A percentile compares a stretch with the other conserved stretches of the same genome.
Conservation (phyloP, 1,284 basidiomycete genomes). For the Meripilus lineatus region DNA sequence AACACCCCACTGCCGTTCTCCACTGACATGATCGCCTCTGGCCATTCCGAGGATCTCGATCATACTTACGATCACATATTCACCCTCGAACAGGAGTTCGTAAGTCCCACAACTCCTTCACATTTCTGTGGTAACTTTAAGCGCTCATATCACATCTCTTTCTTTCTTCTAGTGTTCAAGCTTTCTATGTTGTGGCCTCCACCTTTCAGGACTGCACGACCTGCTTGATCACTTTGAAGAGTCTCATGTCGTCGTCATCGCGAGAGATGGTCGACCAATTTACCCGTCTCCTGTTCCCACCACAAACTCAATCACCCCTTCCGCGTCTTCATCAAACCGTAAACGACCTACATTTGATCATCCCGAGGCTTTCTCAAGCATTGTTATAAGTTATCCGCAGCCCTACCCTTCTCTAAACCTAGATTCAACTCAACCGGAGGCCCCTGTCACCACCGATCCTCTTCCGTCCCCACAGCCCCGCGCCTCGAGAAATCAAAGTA, state of each 20-base stretch:
- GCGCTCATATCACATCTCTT: not conserved
- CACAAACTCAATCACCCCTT: conserved; percentile 12
- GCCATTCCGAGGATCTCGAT: not conserved
- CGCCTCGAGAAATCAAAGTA: conserved; percentile 11
- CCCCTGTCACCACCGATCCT: conserved; percentile 11
- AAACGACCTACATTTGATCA: conserved; percentile 1
- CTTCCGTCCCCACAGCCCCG: conserved; percentile 13
- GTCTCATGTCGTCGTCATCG: conserved; percentile 43
- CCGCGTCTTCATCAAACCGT: not conserved
- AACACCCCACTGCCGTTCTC: not conserved
- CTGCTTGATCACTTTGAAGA: conserved; percentile 67
- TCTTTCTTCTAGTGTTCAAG: conserved; percentile 43
- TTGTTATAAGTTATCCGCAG: conserved; percentile 31
- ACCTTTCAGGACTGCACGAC: conserved; percentile 59
- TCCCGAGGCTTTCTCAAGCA: conserved; percentile 16
- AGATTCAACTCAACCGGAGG: conserved; percentile 7
- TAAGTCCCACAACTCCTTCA: conserved; percentile 5
- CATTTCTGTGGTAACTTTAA: not conserved
- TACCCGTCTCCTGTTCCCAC: conserved; percentile 17
- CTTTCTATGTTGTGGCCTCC: conserved; percentile 61
- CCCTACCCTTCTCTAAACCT: conserved; percentile 20
- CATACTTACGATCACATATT: conserved; percentile 4
- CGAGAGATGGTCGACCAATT: conserved; percentile 24
- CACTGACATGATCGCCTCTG: not conserved
- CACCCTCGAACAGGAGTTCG: conserved; percentile 6